These are phyloP conservation scores for Perkinsus chesapeaki DNA, from an alignment of 169 alveolate genomes.

Conservation along the genomic window DNA sequence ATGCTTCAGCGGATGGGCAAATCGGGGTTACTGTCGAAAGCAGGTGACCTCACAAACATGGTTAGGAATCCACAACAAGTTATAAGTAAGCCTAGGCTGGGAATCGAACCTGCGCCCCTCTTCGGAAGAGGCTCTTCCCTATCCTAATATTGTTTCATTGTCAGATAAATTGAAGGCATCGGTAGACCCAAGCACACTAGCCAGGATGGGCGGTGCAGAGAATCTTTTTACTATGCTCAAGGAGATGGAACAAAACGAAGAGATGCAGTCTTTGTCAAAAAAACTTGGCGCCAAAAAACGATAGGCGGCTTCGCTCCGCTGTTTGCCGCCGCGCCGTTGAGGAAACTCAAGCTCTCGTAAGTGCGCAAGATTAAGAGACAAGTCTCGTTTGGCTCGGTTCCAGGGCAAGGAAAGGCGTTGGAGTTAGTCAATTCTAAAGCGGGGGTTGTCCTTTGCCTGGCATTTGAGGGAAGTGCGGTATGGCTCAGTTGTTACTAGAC, in stretches of 20 bases:
- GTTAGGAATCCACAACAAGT: constrained; percentile 69
- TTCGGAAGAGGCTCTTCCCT: no score
- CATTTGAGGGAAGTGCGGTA: no score
- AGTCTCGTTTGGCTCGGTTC: no score
- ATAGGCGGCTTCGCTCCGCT: neutral
- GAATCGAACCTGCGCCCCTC: no score
- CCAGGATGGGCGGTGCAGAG: constrained; percentile 69
- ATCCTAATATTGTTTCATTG: no score
- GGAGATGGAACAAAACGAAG: constrained; percentile 33
- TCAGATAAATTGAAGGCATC: constrained; percentile 45
- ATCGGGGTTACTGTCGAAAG: constrained; percentile 51
- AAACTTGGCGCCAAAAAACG: neutral
- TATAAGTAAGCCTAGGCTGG: constrained; percentile 50
- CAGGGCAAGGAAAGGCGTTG: no score
- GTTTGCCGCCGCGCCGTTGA: neutral
- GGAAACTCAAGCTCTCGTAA: neutral
- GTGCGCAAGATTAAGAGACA: neutral
- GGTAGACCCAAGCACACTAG: constrained; percentile 66
- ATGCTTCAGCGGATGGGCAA: constrained; percentile 74
- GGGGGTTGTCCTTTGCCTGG: no score
- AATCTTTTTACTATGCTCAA: constrained; percentile 70
- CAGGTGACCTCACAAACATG: constrained; percentile 56
- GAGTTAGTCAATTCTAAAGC: no score
- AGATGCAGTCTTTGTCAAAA: neutral
- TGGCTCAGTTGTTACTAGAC: neutral